Conservation (phyloP, 2,329 filamentous ascomycete species). For the Aspergillus clavatus region DNA sequence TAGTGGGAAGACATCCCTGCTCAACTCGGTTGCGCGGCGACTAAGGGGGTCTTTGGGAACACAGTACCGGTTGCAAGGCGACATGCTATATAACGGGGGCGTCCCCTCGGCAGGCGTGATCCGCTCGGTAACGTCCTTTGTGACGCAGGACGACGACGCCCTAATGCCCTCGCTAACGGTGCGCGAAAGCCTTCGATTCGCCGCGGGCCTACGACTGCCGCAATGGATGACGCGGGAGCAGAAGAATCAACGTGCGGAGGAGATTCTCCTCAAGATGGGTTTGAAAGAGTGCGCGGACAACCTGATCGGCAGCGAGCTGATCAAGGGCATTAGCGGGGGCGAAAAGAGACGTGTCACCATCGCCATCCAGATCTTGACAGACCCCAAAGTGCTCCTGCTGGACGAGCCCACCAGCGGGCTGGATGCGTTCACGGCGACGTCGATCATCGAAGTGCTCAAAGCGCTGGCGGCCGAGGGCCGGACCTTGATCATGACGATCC, state of each 20-base stretch:
- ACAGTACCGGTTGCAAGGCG: slow-evolving; percentile 57
- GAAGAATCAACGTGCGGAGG: slow-evolving; percentile 64
- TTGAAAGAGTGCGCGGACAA: slow-evolving; percentile 74
- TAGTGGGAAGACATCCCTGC: slow-evolving; percentile 68
- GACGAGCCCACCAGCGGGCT: slow-evolving; percentile 74
- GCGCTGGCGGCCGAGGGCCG: slow-evolving; percentile 68
- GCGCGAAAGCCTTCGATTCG: slow-evolving; percentile 66
- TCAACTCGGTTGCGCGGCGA: slow-evolving; percentile 68
- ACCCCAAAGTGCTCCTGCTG: slow-evolving; percentile 66
- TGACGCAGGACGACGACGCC: slow-evolving; percentile 73
- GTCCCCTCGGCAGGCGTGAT: slow-evolving; percentile 64
- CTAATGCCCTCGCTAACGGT: slow-evolving; percentile 70
- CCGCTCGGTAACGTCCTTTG: slow-evolving; percentile 68
- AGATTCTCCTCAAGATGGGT: slow-evolving; percentile 69
- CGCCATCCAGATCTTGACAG: slow-evolving; percentile 70
- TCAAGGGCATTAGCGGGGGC: slow-evolving; percentile 75
- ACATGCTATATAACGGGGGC: slow-evolving; percentile 65
- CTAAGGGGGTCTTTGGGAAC: slow-evolving; percentile 59
- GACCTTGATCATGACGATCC: slow-evolving; percentile 71
- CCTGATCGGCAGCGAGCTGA: slow-evolving; percentile 63
- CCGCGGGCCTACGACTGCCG: slow-evolving; percentile 66
- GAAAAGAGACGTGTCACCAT: slow-evolving; percentile 75
- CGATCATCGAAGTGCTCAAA: slow-evolving; percentile 68
- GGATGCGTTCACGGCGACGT: slow-evolving; percentile 72
- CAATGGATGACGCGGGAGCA: slow-evolving; percentile 64